phyloP scores from a whole-genome alignment of 202 grass and related monocot species.

The Digitaria exilis region DNA sequence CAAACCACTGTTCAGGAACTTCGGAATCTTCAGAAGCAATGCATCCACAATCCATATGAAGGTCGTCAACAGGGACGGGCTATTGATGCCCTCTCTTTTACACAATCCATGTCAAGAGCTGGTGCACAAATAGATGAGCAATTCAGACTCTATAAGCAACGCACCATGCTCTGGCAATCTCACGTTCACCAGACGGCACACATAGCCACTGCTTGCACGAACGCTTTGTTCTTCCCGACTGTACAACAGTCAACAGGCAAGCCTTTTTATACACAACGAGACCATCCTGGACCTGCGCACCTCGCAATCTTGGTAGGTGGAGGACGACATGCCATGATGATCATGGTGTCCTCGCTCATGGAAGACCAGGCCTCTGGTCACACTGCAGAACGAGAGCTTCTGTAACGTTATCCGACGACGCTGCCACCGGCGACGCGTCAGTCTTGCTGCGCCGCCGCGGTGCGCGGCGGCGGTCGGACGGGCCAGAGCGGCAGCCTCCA shows the following conservation, averaged over 20 bases:
- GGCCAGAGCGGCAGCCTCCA: slow-evolving; percentile 65
- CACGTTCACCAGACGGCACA: not conserved
- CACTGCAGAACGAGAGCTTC: not conserved
- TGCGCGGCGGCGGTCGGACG: slow-evolving; percentile 31
- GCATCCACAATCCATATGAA: too few species aligned
- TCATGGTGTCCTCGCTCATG: not conserved
- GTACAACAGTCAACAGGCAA: slow-evolving; percentile 8
- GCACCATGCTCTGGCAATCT: not conserved
- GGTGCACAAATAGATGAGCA: not conserved
- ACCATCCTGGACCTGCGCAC: not conserved
- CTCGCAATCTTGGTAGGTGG: not conserved
- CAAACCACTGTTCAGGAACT: not conserved
- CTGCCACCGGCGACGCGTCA: not conserved
- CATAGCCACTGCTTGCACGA: not conserved
- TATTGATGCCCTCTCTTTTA: not conserved
- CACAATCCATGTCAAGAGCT: not conserved
- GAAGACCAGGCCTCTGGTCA: not conserved
- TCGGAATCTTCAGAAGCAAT: not conserved
- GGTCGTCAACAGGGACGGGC: not conserved
- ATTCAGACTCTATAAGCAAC: not conserved
- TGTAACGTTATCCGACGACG: not conserved
- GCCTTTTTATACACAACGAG: not conserved
- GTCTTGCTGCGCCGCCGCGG: slow-evolving; percentile 5
- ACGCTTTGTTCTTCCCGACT: not conserved
- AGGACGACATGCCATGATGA: not conserved